Conservation (phyloP, 805 yeast species). For the Alloascoidea africana region DNA sequence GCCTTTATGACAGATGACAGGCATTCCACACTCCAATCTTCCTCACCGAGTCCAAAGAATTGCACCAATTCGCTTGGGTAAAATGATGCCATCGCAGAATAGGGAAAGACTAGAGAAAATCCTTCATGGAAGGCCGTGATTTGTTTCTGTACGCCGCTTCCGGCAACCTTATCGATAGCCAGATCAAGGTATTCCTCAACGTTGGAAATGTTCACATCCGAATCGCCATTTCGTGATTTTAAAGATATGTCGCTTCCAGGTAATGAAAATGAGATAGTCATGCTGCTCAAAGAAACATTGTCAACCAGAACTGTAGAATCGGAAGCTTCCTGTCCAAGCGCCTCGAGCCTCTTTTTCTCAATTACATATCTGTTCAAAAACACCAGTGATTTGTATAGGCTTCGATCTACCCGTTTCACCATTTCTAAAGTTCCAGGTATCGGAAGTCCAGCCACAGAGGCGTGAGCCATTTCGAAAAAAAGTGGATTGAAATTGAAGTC, state of each 20-base stretch:
- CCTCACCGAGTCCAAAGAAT: slow-evolving; percentile 64
- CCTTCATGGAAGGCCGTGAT: slow-evolving; percentile 61
- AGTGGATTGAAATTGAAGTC: slow-evolving; percentile 65
- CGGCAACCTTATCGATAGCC: slow-evolving; percentile 44
- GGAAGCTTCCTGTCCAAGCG: slow-evolving; percentile 4
- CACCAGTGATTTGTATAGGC: slow-evolving; percentile 40
- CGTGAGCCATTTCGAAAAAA: slow-evolving; percentile 22
- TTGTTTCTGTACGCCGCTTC: slow-evolving; percentile 50
- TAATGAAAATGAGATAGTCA: slow-evolving; percentile 49
- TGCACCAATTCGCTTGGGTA: slow-evolving; percentile 58
- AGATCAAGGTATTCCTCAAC: slow-evolving; percentile 38
- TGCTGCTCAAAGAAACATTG: slow-evolving; percentile 30
- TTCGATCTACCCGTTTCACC: slow-evolving; percentile 38
- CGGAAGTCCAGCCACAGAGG: neutral
- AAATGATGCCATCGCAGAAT: slow-evolving; percentile 52
- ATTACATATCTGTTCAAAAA: slow-evolving; percentile 30
- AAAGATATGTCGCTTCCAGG: slow-evolving; percentile 66
- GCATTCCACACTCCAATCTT: slow-evolving; percentile 53
- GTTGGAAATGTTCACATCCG: slow-evolving; percentile 34
- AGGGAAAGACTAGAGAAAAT: slow-evolving; percentile 72
- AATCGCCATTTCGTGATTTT: slow-evolving; percentile 35
- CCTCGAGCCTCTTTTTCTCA: slow-evolving; percentile 9
- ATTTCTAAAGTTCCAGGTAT: slow-evolving; percentile 17
- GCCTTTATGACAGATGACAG: slow-evolving; percentile 42
- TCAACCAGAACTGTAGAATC: slow-evolving; percentile 11